These are phyloP conservation scores for Neofusicoccum laricinum DNA, from an alignment of 2,329 filamentous ascomycete species.

Conservation along the genomic window DNA sequence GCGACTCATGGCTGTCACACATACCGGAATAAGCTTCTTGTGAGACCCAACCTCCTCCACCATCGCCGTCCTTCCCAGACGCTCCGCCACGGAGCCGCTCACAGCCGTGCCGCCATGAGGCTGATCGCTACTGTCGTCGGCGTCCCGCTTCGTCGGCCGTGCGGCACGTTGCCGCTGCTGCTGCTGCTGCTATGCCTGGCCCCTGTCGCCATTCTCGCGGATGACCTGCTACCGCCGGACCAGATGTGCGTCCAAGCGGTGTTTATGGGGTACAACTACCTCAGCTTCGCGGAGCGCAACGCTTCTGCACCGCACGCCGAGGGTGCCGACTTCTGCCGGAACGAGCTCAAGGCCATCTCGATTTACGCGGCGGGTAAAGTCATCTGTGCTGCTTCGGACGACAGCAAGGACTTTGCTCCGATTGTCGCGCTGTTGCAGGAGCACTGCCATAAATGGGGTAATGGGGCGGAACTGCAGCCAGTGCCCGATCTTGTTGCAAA, in stretches of 20 bases:
- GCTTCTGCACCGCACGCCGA: neutral
- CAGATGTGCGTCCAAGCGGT: conserved; percentile 1
- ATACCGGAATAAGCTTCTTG: neutral
- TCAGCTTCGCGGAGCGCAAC: neutral
- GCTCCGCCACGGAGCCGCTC: neutral
- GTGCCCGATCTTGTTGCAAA: neutral
- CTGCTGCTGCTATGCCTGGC: neutral
- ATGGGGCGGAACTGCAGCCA: neutral
- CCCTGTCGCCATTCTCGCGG: neutral
- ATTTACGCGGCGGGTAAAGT: neutral
- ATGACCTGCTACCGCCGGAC: neutral
- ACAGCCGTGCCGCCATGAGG: neutral
- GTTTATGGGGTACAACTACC: conserved; percentile 2
- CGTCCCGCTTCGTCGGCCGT: neutral
- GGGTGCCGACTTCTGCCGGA: neutral
- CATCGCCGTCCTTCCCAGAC: neutral
- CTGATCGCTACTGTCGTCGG: neutral
- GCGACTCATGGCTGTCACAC: conserved; percentile 1
- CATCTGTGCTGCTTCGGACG: neutral
- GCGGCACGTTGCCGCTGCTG: neutral
- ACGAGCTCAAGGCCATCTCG: neutral
- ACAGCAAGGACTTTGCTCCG: neutral
- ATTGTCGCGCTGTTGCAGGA: neutral
- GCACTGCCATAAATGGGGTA: neutral
- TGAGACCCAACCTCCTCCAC: neutral